Conservation (phyloP, 2,329 filamentous ascomycete genomes). For the Apiospora aurea region DNA sequence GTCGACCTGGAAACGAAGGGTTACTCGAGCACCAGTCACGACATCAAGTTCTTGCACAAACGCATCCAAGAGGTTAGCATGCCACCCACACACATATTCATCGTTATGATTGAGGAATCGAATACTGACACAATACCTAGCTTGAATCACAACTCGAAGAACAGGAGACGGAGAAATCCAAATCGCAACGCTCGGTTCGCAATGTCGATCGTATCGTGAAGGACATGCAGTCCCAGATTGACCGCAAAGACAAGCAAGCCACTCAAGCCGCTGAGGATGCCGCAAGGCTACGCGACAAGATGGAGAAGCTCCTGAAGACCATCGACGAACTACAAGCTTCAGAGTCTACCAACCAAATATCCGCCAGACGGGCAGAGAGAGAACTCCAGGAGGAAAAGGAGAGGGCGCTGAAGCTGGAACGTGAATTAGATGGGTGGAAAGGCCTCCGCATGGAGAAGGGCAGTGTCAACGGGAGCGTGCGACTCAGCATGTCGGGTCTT, state of each 20-base stretch:
- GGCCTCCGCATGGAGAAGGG: conserved; percentile 73
- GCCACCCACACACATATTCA: conserved; percentile 28
- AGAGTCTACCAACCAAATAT: conserved; percentile 82
- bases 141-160: conserved; percentile 87
- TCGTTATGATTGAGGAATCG: conserved; percentile 31
- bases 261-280: conserved; percentile 83
- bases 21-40: conserved; percentile 91
- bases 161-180: conserved; percentile 79
- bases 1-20: conserved; percentile 97
- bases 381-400: conserved; percentile 90
- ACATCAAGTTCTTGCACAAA: conserved; percentile 93
- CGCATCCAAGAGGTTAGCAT: conserved; percentile 88
- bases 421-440: conserved; percentile 87
- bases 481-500: conserved; percentile 37
- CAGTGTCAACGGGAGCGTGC: conserved; percentile 37
- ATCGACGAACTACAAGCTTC: conserved; percentile 94
- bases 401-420: conserved; percentile 80
- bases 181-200: conserved; percentile 85
- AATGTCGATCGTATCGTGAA: conserved; percentile 94
- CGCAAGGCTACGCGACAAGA: conserved; percentile 84
- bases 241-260: conserved; percentile 90
- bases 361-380: conserved; percentile 84
- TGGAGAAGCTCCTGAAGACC: conserved; percentile 84
- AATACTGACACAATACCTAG: conserved; percentile 54
- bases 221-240: conserved; percentile 90